Evolutionary conservation across 1,139 yeast genomes (phyloP).

Genomic region (Pichia sp.): DNA sequence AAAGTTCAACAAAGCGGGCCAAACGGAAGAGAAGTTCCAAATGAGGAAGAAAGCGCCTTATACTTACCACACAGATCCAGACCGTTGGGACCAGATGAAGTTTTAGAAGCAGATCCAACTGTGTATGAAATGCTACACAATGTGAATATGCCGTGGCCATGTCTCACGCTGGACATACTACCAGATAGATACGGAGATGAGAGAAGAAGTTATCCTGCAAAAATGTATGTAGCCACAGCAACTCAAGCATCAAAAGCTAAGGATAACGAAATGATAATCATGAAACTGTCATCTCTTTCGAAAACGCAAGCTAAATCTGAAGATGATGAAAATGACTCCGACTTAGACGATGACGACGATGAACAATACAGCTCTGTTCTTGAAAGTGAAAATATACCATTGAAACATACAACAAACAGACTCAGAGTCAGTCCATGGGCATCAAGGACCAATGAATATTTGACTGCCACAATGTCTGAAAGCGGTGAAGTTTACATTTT

Average conservation of each 20-base stretch:
- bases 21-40: conserved; percentile 6
- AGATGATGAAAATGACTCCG: conserved; percentile 58
- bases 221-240: conserved; percentile 82
- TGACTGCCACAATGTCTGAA: conserved; percentile 87
- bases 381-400: conserved; percentile 75
- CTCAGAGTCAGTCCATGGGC: conserved; percentile 82
- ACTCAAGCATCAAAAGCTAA: conserved; percentile 87
- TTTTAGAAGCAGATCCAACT: conserved; percentile 91
- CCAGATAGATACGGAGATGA: conserved; percentile 86
- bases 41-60: conserved; percentile 40
- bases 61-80: conserved; percentile 84
- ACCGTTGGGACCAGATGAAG: conserved; percentile 94
- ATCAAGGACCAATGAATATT: conserved; percentile 59
- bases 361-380: conserved; percentile 77
- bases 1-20: conserved; percentile 14
- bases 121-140: conserved; percentile 96
- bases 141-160: conserved; percentile 95
- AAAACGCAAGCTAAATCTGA: conserved; percentile 84
- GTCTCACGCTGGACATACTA: conserved; percentile 81
- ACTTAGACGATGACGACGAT: conserved; percentile 52
- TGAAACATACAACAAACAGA: conserved; percentile 84
- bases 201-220: conserved; percentile 86
- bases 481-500: conserved; percentile 83
- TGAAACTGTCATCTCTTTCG: conserved; percentile 76
- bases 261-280: conserved; percentile 81